Conservation (phyloP, 176 grass and related monocot genomes). For the Cocos nucifera region DNA sequence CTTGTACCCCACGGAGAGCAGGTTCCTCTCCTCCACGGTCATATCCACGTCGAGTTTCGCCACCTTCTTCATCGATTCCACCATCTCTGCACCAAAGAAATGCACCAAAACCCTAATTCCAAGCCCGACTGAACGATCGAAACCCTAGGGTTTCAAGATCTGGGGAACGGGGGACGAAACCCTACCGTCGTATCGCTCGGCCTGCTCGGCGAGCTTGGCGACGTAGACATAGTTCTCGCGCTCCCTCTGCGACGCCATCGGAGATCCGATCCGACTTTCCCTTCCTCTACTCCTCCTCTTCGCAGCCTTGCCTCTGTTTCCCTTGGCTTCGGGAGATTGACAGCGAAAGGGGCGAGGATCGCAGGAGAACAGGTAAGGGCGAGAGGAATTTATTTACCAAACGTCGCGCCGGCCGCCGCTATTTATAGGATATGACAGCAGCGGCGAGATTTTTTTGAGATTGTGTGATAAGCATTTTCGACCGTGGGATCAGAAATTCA, state of each 20-base stretch:
- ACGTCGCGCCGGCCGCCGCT: too few species aligned
- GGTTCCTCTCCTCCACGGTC: conserved; percentile 52
- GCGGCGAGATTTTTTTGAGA: too few species aligned
- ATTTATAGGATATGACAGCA: too few species aligned
- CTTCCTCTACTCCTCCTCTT: too few species aligned
- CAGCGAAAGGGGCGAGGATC: too few species aligned
- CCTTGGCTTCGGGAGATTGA: too few species aligned
- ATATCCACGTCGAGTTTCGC: conserved; percentile 38
- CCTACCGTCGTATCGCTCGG: conserved; percentile 37
- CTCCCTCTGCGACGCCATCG: conserved; percentile 3
- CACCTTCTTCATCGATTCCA: conserved; percentile 51
- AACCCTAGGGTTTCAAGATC: not conserved
- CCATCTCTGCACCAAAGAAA: conserved; percentile 34
- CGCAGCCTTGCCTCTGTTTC: too few species aligned
- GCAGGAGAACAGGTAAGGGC: too few species aligned
- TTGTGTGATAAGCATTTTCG: too few species aligned
- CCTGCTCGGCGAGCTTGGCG: conserved; percentile 37
- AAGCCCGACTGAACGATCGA: not conserved
- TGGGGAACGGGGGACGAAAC: not conserved
- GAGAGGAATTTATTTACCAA: too few species aligned
- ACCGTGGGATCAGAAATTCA: too few species aligned
- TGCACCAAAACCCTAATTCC: conserved; percentile 7
- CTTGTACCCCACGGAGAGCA: conserved; percentile 53
- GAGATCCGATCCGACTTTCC: not conserved
- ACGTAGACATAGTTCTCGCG: conserved; percentile 22